Base-by-base conservation (phyloP, 2,329 filamentous ascomycete genomes). In the Fusarium pininemorale region DNA sequence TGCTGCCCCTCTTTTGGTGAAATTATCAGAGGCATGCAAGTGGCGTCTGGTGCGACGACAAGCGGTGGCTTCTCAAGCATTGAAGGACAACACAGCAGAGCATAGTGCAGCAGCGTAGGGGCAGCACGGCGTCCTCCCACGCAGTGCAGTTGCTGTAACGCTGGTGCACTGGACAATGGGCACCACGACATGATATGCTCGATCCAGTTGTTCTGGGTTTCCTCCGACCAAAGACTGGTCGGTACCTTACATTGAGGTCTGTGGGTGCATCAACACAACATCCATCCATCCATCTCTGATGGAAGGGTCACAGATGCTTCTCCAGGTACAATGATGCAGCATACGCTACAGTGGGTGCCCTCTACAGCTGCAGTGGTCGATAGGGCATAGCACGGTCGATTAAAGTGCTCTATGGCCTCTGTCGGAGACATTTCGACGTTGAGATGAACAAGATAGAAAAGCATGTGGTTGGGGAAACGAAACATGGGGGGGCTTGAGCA, bases 381-480 rank as follows among this genome's bases (percentile, higher is more conserved):
- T 26, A 62, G 59, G 30, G 39, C 44, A 48, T 35, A 58, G 11
- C 32, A 54, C 20, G 51, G 41, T 24, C 32, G 37, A 44, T 60
- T 67, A 16, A 16, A 45, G 24, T 32, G 44, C 24, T 45, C 38
- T 51, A 35, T 38, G 38, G n/a, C 26, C 35, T 60, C 37, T 61
- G 42, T 63, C 39, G 54, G 66, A 50, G 51, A 47, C 35, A 55
- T 47, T 61, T 64, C 53, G 32, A 63, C 66, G 44, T 72, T 44
- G 66, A 72, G 63, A 63, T 60, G 61, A 75, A 55, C 50, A 73
- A 66, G 67, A 72, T 67, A 39, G 66, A 70, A 70, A 75, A 79
- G 74, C 76, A 77, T 79, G 76, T 81, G 80, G 80, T 81, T 81
- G 80, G 80, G 75, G 69, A 70, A 56, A 68, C 67, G 67, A 68